phyloP scores from a whole-genome alignment of 306 rosid species.

The Dryas alaskensis region DNA sequence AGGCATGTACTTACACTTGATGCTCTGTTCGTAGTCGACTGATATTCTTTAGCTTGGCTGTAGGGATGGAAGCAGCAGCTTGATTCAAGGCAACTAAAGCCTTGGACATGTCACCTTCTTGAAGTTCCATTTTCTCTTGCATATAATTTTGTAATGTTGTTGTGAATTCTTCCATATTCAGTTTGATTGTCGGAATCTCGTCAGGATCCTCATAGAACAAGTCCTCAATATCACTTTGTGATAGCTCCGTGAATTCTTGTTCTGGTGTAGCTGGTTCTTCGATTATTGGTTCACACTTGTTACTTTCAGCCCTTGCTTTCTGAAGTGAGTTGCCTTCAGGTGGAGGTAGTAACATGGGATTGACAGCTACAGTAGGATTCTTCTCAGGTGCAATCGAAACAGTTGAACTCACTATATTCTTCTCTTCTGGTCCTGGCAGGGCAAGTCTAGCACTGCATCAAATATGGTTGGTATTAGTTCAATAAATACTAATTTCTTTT shows the following conservation, averaged over 20 bases:
- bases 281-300: slow-evolving; percentile 73
- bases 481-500: neutral
- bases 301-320: slow-evolving; percentile 30
- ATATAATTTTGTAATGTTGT: slow-evolving; percentile 38
- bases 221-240: slow-evolving; percentile 82
- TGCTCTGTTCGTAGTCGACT: slow-evolving; percentile 92
- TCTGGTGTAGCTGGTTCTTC: slow-evolving; percentile 91
- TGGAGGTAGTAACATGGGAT: slow-evolving; percentile 46
- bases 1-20: slow-evolving; percentile 64
- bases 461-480: slow-evolving; percentile 33
- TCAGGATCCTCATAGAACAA: slow-evolving; percentile 57
- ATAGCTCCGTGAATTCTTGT: slow-evolving; percentile 43
- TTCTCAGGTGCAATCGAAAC: slow-evolving; percentile 37
- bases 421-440: slow-evolving; percentile 88
- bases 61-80: slow-evolving; percentile 59
- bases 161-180: slow-evolving; percentile 44
- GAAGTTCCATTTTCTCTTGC: slow-evolving; percentile 49
- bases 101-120: slow-evolving; percentile 67
- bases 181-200: slow-evolving; percentile 54
- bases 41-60: slow-evolving; percentile 72
- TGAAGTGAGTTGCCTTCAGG: slow-evolving; percentile 35
- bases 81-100: slow-evolving; percentile 74
- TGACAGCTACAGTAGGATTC: slow-evolving; percentile 39
- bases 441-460: slow-evolving; percentile 82
- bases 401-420: slow-evolving; percentile 43